phyloP scores from a whole-genome alignment of 441 rosid genomes.

The Cnidoscolus chayamansa region DNA sequence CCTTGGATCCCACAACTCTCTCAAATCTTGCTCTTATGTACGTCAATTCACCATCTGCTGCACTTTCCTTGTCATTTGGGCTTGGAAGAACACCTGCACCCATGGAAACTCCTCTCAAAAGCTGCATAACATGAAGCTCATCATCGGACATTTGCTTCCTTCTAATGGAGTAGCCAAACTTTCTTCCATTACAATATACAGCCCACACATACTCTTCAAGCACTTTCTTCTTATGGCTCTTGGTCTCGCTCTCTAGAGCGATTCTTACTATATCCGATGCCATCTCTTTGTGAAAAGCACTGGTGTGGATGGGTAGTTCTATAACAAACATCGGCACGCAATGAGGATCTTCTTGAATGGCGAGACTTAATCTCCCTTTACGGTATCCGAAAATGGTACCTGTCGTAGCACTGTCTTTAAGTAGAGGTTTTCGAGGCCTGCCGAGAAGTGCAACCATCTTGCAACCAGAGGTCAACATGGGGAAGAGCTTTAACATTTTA shows the following conservation, averaged over 20 bases:
- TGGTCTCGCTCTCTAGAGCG: slow-evolving; percentile 83
- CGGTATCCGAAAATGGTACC: slow-evolving; percentile 81
- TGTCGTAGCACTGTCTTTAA: slow-evolving; percentile 74
- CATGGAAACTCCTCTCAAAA: slow-evolving; percentile 83
- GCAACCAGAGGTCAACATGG: slow-evolving; percentile 93
- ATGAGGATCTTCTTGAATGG: slow-evolving; percentile 90
- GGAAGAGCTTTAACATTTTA: slow-evolving; percentile 83
- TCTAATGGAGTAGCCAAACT: slow-evolving; percentile 74
- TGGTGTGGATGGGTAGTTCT: slow-evolving; percentile 77
- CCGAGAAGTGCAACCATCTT: slow-evolving; percentile 84
- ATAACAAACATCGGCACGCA: slow-evolving; percentile 69
- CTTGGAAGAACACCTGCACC: slow-evolving; percentile 89
- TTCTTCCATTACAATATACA: slow-evolving; percentile 80
- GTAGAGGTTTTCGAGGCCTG: slow-evolving; percentile 60
- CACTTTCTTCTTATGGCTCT: slow-evolving; percentile 64
- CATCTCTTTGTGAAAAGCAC: slow-evolving; percentile 77
- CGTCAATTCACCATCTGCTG: slow-evolving; percentile 70
- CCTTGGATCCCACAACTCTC: slow-evolving; percentile 78
- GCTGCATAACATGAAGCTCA: slow-evolving; percentile 76
- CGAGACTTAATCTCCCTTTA: slow-evolving; percentile 68
- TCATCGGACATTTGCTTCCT: slow-evolving; percentile 82
- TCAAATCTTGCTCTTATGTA: slow-evolving; percentile 87
- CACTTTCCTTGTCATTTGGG: slow-evolving; percentile 48
- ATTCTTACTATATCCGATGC: slow-evolving; percentile 77
- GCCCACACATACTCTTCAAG: slow-evolving; percentile 90